Percentiles rank a stretch among this genome's conserved stretches.
Evolutionary conservation across 768 basidiomycete species (phyloP).

Genomic region (Infundibulicybe gibba): DNA sequence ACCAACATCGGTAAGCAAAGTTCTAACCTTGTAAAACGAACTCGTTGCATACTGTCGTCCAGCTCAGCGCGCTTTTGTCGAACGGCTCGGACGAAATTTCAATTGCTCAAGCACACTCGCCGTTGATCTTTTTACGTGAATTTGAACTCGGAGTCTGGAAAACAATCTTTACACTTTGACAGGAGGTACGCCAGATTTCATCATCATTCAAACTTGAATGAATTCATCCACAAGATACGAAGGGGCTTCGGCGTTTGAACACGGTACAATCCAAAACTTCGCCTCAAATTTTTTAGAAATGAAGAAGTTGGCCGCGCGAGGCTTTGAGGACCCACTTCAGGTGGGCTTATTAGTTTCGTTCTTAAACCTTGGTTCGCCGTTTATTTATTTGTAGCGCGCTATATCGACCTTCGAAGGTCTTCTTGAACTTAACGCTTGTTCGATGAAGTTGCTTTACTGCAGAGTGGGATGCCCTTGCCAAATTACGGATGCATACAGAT

Average conservation of each 20-base stretch:
- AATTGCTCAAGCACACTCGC: slow-evolving; percentile 19
- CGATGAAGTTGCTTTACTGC: slow-evolving; percentile 29
- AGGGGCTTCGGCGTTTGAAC: background rate
- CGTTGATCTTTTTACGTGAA: slow-evolving; percentile 30
- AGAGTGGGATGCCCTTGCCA: slow-evolving; percentile 34
- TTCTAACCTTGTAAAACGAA: no score
- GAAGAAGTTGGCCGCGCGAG: background rate
- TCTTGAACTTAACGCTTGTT: slow-evolving; percentile 15
- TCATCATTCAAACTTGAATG: no score
- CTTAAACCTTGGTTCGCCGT: no score
- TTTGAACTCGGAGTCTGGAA: slow-evolving; percentile 34
- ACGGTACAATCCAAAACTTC: background rate
- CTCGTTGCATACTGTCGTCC: no score
- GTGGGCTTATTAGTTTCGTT: background rate
- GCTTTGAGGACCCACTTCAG: background rate
- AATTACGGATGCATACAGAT: slow-evolving; percentile 32
- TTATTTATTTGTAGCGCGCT: slow-evolving; percentile 19
- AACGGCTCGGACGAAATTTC: slow-evolving; percentile 10
- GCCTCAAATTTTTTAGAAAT: background rate
- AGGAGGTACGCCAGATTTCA: no score
- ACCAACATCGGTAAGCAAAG: slow-evolving; percentile 12
- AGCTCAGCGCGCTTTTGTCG: slow-evolving; percentile 25
- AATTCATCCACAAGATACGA: no score
- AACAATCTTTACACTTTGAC: slow-evolving; percentile 13
- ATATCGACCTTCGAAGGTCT: slow-evolving; percentile 32